Evolutionary conservation across 352 stramenopile genomes (phyloP).

Genomic region (Globisporangium paddicum): DNA sequence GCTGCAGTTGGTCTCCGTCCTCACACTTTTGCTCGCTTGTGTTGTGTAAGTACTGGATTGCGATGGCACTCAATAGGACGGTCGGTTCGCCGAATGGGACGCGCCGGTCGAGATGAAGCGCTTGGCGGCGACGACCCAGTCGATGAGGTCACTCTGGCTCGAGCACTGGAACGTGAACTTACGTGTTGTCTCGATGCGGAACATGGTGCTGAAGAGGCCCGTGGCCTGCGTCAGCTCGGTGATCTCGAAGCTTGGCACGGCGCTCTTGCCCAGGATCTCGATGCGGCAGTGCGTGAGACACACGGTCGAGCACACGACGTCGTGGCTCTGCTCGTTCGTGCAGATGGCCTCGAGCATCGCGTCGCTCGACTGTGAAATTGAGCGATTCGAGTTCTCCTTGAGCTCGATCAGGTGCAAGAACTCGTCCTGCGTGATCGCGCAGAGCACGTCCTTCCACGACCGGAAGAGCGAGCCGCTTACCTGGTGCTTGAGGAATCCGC

Average conservation of each 20-base stretch:
- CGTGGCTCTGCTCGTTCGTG: conserved; percentile 40
- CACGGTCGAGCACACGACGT: conserved; percentile 49
- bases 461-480: conserved; percentile 67
- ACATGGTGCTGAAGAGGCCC: conserved; percentile 56
- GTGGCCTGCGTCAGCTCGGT: conserved; percentile 52
- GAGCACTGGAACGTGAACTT: conserved; percentile 80
- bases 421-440: conserved; percentile 71
- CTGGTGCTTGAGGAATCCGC: conserved; percentile 77
- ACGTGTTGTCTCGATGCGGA: conserved; percentile 53
- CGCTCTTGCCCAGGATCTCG: conserved; percentile 68
- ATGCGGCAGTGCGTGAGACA: conserved; percentile 64
- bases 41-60: no score
- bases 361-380: conserved; percentile 50
- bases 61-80: conserved; percentile 1
- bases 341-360: conserved; percentile 53
- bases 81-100: conserved; percentile 25
- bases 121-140: conserved; percentile 78
- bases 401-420: conserved; percentile 72
- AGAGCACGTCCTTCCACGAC: conserved; percentile 72
- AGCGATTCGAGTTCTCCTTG: conserved; percentile 54
- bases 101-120: conserved; percentile 51
- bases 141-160: conserved; percentile 72
- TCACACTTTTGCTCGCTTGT: no score
- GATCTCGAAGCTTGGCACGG: conserved; percentile 65
- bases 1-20: background rate